These are phyloP conservation scores for Taxillus chinensis DNA, from an alignment of 164 flowering plant species.

Conservation along the genomic window DNA sequence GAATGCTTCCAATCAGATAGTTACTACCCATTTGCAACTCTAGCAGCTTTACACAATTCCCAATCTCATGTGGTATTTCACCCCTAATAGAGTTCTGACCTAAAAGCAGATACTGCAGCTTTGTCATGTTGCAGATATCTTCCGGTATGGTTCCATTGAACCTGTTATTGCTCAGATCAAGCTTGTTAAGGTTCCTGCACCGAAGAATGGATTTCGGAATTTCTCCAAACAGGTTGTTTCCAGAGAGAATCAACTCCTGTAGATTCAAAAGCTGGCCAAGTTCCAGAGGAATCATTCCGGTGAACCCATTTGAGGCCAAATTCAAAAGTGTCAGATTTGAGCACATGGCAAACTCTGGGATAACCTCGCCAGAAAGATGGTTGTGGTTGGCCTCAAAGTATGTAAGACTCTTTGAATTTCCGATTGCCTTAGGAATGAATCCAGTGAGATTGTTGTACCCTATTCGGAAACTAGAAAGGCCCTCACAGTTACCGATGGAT, in stretches of 20 bases:
- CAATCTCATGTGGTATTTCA: slow-evolving; percentile 76
- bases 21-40: slow-evolving; percentile 75
- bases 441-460: slow-evolving; percentile 78
- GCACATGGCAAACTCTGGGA: slow-evolving; percentile 54
- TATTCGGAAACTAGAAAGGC: slow-evolving; percentile 69
- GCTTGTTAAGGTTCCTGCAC: slow-evolving; percentile 79
- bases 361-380: slow-evolving; percentile 77
- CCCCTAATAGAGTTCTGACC: slow-evolving; percentile 75
- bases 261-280: slow-evolving; percentile 67
- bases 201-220: slow-evolving; percentile 57
- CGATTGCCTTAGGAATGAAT: slow-evolving; percentile 61
- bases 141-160: slow-evolving; percentile 77
- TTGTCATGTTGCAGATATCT: slow-evolving; percentile 56
- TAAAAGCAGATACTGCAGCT: slow-evolving; percentile 67
- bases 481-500: slow-evolving; percentile 53
- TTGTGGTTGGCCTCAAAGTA: slow-evolving; percentile 84
- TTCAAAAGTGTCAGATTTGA: slow-evolving; percentile 80
- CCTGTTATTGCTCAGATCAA: slow-evolving; percentile 76
- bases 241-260: slow-evolving; percentile 81
- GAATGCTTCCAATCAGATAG: slow-evolving; percentile 74
- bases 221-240: slow-evolving; percentile 73
- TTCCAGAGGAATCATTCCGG: slow-evolving; percentile 66
- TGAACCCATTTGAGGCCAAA: slow-evolving; percentile 78
- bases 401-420: slow-evolving; percentile 65
- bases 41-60: slow-evolving; percentile 72